Conservation (phyloP, 2,329 filamentous ascomycete species). For the Penicillium sp. region DNA sequence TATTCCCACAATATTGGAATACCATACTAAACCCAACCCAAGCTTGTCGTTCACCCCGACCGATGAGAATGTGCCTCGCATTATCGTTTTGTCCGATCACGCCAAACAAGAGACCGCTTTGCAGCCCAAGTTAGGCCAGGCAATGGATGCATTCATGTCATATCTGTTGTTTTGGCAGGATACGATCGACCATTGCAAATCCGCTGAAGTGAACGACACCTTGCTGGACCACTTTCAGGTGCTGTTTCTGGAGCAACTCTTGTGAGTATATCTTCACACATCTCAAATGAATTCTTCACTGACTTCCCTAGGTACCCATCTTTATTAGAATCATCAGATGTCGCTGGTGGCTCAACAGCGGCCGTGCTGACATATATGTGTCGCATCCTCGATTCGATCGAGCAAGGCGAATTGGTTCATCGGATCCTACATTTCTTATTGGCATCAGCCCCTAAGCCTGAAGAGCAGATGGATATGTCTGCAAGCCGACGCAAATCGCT, state of each 20-base stretch:
- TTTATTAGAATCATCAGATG: constrained; percentile 90
- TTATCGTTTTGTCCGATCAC: constrained; percentile 87
- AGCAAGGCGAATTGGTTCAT: constrained; percentile 90
- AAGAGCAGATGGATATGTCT: constrained; percentile 58
- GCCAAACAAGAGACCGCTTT: constrained; percentile 66
- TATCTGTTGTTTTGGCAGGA: constrained; percentile 98
- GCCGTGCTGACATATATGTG: constrained; percentile 91
- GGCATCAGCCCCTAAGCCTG: constrained; percentile 60
- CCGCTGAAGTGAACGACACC: constrained; percentile 85
- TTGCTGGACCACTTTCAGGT: constrained; percentile 96
- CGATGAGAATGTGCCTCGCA: constrained; percentile 67
- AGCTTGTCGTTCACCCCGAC: constrained; percentile 76
- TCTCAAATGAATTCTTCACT: neutral
- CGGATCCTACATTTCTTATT: constrained; percentile 90
- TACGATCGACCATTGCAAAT: constrained; percentile 90
- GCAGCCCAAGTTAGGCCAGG: constrained; percentile 78
- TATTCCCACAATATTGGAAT: constrained; percentile 35
- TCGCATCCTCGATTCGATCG: constrained; percentile 82
- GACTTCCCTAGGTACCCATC: constrained; percentile 71
- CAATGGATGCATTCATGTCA: constrained; percentile 88
- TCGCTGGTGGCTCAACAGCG: constrained; percentile 93
- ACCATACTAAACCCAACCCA: constrained; percentile 49
- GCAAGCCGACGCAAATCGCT: constrained; percentile 78
- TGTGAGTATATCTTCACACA: constrained; percentile 54
- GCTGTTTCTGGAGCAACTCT: constrained; percentile 86